Conservation (phyloP, 2,329 filamentous ascomycete genomes). For the Gnomoniopsis smithogilvyi region DNA sequence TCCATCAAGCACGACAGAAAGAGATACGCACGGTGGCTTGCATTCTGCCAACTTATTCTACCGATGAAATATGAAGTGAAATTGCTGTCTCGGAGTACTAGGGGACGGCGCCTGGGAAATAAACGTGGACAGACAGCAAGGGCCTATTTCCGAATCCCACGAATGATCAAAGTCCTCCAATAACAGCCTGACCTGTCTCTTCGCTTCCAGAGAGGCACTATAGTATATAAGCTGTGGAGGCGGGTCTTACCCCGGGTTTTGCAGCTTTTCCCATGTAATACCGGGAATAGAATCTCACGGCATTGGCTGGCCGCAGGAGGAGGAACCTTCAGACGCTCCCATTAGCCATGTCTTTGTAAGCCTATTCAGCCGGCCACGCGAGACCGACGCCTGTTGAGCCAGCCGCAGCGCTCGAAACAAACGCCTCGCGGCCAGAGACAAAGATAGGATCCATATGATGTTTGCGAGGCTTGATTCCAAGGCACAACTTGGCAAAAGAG, state of each 20-base stretch:
- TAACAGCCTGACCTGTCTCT: not conserved
- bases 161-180: not conserved
- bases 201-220: not conserved
- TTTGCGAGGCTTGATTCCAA: not conserved
- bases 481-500: slow-evolving; percentile 1
- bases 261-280: not conserved
- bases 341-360: not conserved
- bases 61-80: slow-evolving; percentile 1
- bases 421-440: not conserved
- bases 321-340: not conserved
- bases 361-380: not conserved
- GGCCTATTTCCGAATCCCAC: slow-evolving; percentile 1
- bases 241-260: not conserved
- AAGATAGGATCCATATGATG: not conserved
- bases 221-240: not conserved
- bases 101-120: not conserved
- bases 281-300: not conserved
- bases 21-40: not conserved
- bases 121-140: not conserved
- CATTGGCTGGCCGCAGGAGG: not conserved
- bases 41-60: not conserved
- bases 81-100: slow-evolving; percentile 12
- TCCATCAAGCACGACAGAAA: not conserved
- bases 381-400: not conserved
- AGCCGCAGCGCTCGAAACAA: too few species aligned